These are phyloP conservation scores for Saccharomycopsis olivae DNA, from an alignment of 805 yeast species.

Conservation along the genomic window DNA sequence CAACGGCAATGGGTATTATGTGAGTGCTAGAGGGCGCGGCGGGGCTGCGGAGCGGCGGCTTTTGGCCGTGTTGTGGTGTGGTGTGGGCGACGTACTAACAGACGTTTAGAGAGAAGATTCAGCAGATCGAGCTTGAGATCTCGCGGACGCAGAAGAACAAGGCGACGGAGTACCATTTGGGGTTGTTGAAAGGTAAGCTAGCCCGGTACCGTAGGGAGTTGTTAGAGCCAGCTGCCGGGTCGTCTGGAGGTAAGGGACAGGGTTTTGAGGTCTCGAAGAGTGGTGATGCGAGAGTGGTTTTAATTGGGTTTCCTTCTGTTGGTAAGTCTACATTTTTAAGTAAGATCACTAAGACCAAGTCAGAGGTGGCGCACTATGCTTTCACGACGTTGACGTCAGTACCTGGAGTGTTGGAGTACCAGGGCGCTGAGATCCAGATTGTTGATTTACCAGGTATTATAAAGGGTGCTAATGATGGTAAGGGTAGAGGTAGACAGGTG, in stretches of 20 bases:
- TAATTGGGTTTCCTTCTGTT: slow-evolving; percentile 96
- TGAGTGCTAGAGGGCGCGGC: no score
- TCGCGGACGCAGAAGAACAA: slow-evolving; percentile 93
- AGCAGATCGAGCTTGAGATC: slow-evolving; percentile 85
- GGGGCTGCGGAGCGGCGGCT: no score
- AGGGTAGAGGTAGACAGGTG: slow-evolving; percentile 96
- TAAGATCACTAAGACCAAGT: slow-evolving; percentile 84
- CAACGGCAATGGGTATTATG: no score
- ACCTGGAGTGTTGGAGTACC: slow-evolving; percentile 89
- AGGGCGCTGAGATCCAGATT: slow-evolving; percentile 94
- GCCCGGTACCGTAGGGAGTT: slow-evolving; percentile 89
- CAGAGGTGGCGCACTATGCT: slow-evolving; percentile 91
- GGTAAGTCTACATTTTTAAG: slow-evolving; percentile 89
- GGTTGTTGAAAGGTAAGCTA: slow-evolving; percentile 85
- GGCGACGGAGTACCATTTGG: slow-evolving; percentile 96
- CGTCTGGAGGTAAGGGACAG: slow-evolving; percentile 64
- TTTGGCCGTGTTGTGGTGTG: no score
- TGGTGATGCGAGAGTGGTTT: slow-evolving; percentile 92
- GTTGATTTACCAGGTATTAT: slow-evolving; percentile 98
- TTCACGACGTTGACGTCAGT: slow-evolving; percentile 95
- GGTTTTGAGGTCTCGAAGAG: slow-evolving; percentile 93
- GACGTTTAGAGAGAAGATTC: slow-evolving; percentile 62
- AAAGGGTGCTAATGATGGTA: slow-evolving; percentile 93
- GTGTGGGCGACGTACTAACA: no score
- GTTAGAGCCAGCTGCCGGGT: slow-evolving; percentile 73